Evolutionary conservation across 108 stramenopile genomes (phyloP), one percentile per base, ranked within the genome.

Genomic region (Fragilariopsis cylindrus): DNA sequence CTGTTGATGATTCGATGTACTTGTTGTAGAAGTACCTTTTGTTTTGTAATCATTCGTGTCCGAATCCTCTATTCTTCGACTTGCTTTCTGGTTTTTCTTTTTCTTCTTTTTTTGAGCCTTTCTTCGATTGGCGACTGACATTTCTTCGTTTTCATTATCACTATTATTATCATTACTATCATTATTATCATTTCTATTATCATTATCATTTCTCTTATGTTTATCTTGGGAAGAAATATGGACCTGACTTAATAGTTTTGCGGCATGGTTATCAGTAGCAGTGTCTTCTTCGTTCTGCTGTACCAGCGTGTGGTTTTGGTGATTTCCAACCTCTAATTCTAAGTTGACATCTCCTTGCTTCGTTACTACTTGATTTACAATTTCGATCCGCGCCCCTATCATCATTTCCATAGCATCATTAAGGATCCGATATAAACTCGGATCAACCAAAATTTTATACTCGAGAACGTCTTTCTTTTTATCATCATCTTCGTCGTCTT

Each of bases 41-140:
- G 43, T 13, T 62, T n/a, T 21, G 19, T 0, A 5, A 62, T 11
- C 41, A 21, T 56, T 57, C 30, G 54, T 57, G 6, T 58, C 69
- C 56, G 66, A 54, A 30, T 85, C 87, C 71, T 92, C 88, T 62
- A 81, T 80, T 49, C 92, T 74, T 47, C 92, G 85, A 47, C 84
- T 81, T 4, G 79, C 84, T 65, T 97, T 97, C 72, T 91, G 91
- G 57, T 85, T 88, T 81, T 94, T 92, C 75, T 93, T 94, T 69
- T 90, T 88, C 6, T 81, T 81, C 60, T 92, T 90, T 67, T 91
- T 92, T 71, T 86, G 81, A 42, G 64, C 45, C 30, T 69, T 72
- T 55, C 76, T 57, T 18, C 69, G 56, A 73, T 57, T 60, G 40
- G 71, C 71, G 54, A 49, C 69, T 3, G 74, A 46, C 30, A 30